Conservation (phyloP, 352 stramenopile species). For the Phytophthora constricta region DNA sequence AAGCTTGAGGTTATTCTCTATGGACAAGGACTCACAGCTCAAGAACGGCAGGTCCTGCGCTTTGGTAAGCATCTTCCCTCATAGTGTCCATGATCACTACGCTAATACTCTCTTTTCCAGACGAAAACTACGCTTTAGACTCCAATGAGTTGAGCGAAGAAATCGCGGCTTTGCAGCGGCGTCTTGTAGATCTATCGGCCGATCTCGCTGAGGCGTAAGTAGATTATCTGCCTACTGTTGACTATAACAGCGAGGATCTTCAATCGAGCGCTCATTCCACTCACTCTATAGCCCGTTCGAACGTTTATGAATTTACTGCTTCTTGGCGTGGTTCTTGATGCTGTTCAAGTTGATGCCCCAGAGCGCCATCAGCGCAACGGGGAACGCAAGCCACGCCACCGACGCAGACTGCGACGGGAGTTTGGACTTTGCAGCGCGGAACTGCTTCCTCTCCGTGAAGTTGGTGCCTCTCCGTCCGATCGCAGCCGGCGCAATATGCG, state of each 20-base stretch:
- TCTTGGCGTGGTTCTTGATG: constrained; percentile 60
- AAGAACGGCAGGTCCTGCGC: constrained; percentile 55
- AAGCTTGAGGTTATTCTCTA: constrained; percentile 80
- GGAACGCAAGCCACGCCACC: constrained; percentile 70
- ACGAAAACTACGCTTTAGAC: constrained; percentile 60
- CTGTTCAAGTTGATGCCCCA: constrained; percentile 70
- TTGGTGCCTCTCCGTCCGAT: constrained; percentile 69
- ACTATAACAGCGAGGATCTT: neutral
- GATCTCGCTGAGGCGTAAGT: constrained; percentile 54
- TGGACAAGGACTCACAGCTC: constrained; percentile 47
- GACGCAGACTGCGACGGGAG: constrained; percentile 67
- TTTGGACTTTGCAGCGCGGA: constrained; percentile 57
- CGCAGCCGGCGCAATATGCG: constrained; percentile 51
- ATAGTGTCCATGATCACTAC: neutral
- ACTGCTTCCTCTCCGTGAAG: constrained; percentile 74
- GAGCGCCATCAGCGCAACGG: constrained; percentile 52
- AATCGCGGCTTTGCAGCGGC: constrained; percentile 64
- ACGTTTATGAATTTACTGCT: constrained; percentile 28
- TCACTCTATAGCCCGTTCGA: constrained; percentile 26
- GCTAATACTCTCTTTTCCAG: constrained; percentile 15
- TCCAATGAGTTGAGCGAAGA: constrained; percentile 70
- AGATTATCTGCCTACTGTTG: constrained; percentile 2
- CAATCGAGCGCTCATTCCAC: constrained; percentile 8
- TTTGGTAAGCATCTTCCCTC: constrained; percentile 33
- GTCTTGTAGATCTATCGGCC: constrained; percentile 63